Percentiles rank a stretch among this genome's conserved stretches.
phyloP scores from a whole-genome alignment of 2,329 filamentous ascomycete species.

The Pseudogymnoascus sp. region DNA sequence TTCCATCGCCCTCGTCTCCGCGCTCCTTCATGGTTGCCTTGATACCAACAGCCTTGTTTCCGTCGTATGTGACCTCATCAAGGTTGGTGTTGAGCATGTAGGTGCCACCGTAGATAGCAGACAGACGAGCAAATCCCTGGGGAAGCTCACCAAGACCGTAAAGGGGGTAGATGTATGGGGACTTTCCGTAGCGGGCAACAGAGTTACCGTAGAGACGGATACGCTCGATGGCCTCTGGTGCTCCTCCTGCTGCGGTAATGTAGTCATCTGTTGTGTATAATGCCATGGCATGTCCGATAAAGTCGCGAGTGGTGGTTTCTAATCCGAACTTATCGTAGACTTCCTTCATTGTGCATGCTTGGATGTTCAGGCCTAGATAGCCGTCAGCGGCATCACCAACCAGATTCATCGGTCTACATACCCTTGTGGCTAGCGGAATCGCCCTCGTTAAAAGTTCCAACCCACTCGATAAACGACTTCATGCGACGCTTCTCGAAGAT shows the following conservation, averaged over 20 bases:
- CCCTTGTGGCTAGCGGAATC: constrained; percentile 86
- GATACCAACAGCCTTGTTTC: constrained; percentile 83
- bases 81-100: constrained; percentile 98
- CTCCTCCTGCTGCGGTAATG: constrained; percentile 63
- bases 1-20: constrained; percentile 63
- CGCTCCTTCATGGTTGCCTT: constrained; percentile 93
- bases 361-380: constrained; percentile 66
- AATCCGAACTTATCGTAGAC: constrained; percentile 97
- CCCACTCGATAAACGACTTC: constrained; percentile 94
- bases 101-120: constrained; percentile 95
- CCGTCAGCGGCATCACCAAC: constrained; percentile 20
- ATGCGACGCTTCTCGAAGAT: constrained; percentile 96
- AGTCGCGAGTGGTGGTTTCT: constrained; percentile 82
- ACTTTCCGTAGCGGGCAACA: constrained; percentile 95
- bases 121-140: constrained; percentile 93
- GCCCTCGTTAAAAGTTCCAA: constrained; percentile 75
- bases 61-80: constrained; percentile 81
- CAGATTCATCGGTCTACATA: constrained; percentile 35
- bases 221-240: constrained; percentile 80
- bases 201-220: constrained; percentile 97
- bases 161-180: constrained; percentile 97
- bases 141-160: constrained; percentile 96
- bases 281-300: constrained; percentile 97
- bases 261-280: constrained; percentile 89
- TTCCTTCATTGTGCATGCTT: constrained; percentile 85